Evolutionary conservation across 2,329 filamentous ascomycete genomes (phyloP), one percentile per base, ranked within the genome.

Genomic region (Sporothrix variecibatus): DNA sequence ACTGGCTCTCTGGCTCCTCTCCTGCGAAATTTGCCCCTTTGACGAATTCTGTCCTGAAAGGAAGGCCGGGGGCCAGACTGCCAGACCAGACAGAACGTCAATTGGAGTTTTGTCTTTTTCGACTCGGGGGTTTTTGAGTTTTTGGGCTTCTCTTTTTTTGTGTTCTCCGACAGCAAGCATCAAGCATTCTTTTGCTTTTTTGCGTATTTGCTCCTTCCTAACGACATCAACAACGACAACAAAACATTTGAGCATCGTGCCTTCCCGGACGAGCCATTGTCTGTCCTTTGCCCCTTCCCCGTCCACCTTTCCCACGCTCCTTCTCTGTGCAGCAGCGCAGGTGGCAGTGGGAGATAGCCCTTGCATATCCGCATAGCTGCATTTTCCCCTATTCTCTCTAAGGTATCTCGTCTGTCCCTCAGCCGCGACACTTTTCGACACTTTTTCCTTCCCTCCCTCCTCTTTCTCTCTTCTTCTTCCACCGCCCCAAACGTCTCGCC

Each of bases 21-120:
- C 65, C 43, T 51, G 46, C 67, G 26, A 68, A 68, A 68, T 69
- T 68, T 69, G 28, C 46, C 46, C 46, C 67, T 49, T 51, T 51
- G 46, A 38, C 67, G 67, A 69, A 53, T 69, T 69, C 67, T 69
- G 67, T 69, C 67, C 67, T 69, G 43, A 69, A 69, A 20, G 43
- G 31, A 8, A 38, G 15, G 43, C 8, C 60, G 34, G 11, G 31
- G 34, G 34, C 60, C 60, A 65, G 60, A 65, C 58, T 43, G 34
- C 51, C 51, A 53, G 51, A 23, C 6, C n/a, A 53, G 51, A 53
- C 20, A 23, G 20, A 9, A 43, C 34, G 34, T 65, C 60, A 26
- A 65, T 43, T 43, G 9, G 60, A 26, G 60, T 9, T 62, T 43
- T 40, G 34, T 23, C 23, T 43, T 64, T 65, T 40, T 31, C 15